Percentiles rank a stretch among this genome's conserved stretches.
Evolutionary conservation across 1,284 basidiomycete genomes (phyloP).

Genomic region (Abortiporus biennis): DNA sequence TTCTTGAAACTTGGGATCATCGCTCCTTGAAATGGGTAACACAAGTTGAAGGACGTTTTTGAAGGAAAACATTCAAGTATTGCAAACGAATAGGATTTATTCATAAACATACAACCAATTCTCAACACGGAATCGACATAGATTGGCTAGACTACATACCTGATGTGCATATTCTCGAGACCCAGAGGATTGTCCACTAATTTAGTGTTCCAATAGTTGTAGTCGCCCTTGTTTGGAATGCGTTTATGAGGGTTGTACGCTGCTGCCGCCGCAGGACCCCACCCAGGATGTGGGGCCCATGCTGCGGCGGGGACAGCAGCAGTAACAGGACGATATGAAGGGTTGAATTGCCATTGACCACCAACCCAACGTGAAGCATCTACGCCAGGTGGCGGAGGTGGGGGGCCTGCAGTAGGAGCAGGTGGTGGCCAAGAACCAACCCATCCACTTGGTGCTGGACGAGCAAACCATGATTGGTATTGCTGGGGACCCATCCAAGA

Average conservation of each 20-base stretch:
- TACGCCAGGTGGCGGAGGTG: conserved; percentile 22
- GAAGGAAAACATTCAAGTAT: too few species aligned
- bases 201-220: conserved; percentile 52
- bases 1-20: too few species aligned
- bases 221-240: conserved; percentile 46
- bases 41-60: not conserved
- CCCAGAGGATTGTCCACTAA: conserved; percentile 58
- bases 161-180: conserved; percentile 58
- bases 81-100: too few species aligned
- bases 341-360: conserved; percentile 25
- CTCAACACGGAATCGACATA: too few species aligned
- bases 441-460: conserved; percentile 13
- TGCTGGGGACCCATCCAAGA: conserved; percentile 16
- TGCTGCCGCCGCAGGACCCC: conserved; percentile 16
- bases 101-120: too few species aligned
- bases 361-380: conserved; percentile 20
- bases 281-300: conserved; percentile 27
- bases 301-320: conserved; percentile 7
- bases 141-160: too few species aligned
- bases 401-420: conserved; percentile 19
- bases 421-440: conserved; percentile 16
- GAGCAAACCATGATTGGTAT: conserved; percentile 6
- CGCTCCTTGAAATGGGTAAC: conserved; percentile 7
- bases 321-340: conserved; percentile 16
- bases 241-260: conserved; percentile 59